A percentile compares a stretch with the other conserved stretches of the same genome.
phyloP scores from a whole-genome alignment of 257 asterid species.

The Sherardia arvensis region DNA sequence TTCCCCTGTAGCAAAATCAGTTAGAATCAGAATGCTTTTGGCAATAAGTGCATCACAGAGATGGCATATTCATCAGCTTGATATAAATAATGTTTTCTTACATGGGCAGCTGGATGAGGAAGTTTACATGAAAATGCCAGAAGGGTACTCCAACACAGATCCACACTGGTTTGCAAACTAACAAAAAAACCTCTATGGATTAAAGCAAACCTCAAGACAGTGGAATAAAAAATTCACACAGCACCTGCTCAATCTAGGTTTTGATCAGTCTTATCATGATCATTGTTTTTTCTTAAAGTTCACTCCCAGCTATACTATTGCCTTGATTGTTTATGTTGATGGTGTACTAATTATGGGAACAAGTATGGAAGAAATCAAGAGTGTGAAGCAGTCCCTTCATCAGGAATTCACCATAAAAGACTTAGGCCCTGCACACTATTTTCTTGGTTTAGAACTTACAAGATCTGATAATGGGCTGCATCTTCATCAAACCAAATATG shows the following conservation, averaged over 20 bases:
- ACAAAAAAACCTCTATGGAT: not conserved
- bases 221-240: not conserved
- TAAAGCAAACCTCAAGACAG: not conserved
- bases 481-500: not conserved
- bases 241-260: not conserved
- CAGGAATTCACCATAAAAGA: not conserved
- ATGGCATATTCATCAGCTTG: not conserved
- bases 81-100: not conserved
- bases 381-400: not conserved
- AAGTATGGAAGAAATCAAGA: not conserved
- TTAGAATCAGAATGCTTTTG: not conserved
- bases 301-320: too few species aligned
- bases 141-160: not conserved
- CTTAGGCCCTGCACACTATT: too few species aligned
- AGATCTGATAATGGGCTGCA: not conserved
- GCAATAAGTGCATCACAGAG: not conserved
- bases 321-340: not conserved
- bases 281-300: too few species aligned
- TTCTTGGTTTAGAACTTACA: not conserved
- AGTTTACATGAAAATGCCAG: too few species aligned
- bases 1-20: not conserved
- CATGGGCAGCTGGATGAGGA: not conserved
- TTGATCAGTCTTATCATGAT: not conserved
- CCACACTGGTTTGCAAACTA: not conserved
- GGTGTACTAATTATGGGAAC: not conserved